Conservation (phyloP, 2,329 filamentous ascomycete species). For the Alternaria ethzedia region DNA sequence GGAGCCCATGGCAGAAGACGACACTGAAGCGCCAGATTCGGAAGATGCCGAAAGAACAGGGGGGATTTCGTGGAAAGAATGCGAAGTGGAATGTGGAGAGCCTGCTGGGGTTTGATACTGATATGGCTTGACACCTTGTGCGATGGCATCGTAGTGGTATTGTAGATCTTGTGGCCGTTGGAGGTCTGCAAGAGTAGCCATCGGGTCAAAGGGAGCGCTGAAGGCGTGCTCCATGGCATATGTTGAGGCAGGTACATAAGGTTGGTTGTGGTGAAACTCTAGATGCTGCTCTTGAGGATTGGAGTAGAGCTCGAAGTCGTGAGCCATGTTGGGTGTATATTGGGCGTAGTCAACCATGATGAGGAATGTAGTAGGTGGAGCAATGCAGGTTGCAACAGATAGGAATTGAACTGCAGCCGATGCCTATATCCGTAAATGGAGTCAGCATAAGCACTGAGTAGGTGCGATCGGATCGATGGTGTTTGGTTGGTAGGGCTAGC, state of each 20-base stretch:
- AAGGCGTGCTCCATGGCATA: conserved; percentile 46
- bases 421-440: conserved; percentile 21
- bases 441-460: conserved; percentile 40
- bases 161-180: conserved; percentile 44
- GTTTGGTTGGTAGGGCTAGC: conserved; percentile 25
- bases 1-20: conserved; percentile 59
- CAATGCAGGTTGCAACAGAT: conserved; percentile 6
- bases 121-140: conserved; percentile 46
- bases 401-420: conserved; percentile 24
- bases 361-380: conserved; percentile 12
- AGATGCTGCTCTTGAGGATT: conserved; percentile 41
- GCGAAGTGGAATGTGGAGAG: conserved; percentile 53
- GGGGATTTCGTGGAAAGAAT: conserved; percentile 56
- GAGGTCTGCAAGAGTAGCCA: conserved; percentile 41
- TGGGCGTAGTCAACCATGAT: conserved; percentile 47
- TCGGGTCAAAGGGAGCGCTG: conserved; percentile 45
- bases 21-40: conserved; percentile 58
- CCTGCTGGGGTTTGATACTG: conserved; percentile 49
- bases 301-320: conserved; percentile 49
- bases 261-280: conserved; percentile 38
- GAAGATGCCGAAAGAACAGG: conserved; percentile 57
- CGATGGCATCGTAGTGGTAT: conserved; percentile 45
- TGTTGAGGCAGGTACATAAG: conserved; percentile 36
- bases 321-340: conserved; percentile 41
- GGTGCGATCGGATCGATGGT: conserved; percentile 16